phyloP scores from a whole-genome alignment of 1,139 yeast genomes.

The Nakaseomyces glabratus region DNA sequence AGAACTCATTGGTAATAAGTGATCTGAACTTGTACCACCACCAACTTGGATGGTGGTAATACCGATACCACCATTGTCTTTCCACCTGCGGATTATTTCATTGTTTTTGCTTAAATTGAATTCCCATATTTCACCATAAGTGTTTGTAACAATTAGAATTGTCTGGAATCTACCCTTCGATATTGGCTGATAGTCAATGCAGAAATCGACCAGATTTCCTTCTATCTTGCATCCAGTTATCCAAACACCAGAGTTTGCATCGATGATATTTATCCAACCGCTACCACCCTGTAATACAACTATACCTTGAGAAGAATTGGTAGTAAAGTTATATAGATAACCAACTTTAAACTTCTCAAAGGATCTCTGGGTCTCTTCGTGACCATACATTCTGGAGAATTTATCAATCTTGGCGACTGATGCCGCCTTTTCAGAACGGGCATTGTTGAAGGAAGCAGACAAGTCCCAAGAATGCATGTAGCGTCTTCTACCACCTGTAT shows the following conservation, averaged over 20 bases:
- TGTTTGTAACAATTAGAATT: constrained; percentile 53
- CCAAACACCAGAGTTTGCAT: constrained; percentile 78
- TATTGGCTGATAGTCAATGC: constrained; percentile 40
- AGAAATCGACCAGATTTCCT: constrained; percentile 74
- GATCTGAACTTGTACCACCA: constrained; percentile 38
- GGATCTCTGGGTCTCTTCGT: constrained; percentile 74
- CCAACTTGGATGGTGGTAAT: constrained; percentile 74
- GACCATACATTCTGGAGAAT: constrained; percentile 84
- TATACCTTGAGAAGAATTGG: constrained; percentile 48
- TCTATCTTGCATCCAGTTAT: constrained; percentile 79
- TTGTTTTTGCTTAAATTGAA: constrained; percentile 46
- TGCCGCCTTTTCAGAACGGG: constrained; percentile 36
- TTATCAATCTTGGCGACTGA: constrained; percentile 49
- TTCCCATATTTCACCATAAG: constrained; percentile 89
- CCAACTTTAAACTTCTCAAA: constrained; percentile 78
- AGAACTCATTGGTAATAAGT: constrained; percentile 19
- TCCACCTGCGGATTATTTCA: constrained; percentile 61
- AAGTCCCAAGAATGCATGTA: constrained; percentile 91
- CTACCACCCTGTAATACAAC: constrained; percentile 73
- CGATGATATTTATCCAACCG: constrained; percentile 83
- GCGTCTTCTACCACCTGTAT: constrained; percentile 86
- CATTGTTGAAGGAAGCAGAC: constrained; percentile 23
- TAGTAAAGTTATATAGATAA: constrained; percentile 21
- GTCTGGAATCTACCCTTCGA: constrained; percentile 25
- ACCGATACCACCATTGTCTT: constrained; percentile 79